Conservation (phyloP, 1,284 basidiomycete genomes). For the Naganishia sp. region DNA sequence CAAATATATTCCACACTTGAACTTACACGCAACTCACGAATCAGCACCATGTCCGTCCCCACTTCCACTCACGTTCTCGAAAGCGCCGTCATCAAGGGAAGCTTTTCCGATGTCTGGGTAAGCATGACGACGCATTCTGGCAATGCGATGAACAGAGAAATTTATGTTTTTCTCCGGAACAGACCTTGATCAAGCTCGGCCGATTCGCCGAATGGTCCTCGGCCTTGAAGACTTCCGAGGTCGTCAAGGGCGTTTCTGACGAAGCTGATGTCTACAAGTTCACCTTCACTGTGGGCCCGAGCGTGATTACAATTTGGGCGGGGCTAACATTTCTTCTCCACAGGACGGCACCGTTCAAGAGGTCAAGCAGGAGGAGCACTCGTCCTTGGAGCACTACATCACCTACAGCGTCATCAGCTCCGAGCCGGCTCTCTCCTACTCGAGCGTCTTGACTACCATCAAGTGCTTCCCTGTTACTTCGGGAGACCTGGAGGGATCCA, state of each 20-base stretch:
- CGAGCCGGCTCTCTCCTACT: slow-evolving; percentile 42
- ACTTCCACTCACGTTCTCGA: slow-evolving; percentile 42
- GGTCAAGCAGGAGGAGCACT: slow-evolving; percentile 48
- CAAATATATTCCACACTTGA: not conserved
- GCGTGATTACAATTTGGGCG: slow-evolving; percentile 10
- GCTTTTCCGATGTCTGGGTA: slow-evolving; percentile 21
- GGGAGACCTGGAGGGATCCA: slow-evolving; percentile 38
- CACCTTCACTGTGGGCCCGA: slow-evolving; percentile 14
- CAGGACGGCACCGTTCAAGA: slow-evolving; percentile 38
- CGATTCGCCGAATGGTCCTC: slow-evolving; percentile 40
- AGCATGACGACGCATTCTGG: not conserved
- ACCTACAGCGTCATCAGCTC: slow-evolving; percentile 43
- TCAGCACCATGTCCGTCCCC: slow-evolving; percentile 33
- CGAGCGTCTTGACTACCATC: slow-evolving; percentile 45
- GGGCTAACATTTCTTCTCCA: slow-evolving; percentile 26
- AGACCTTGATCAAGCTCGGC: slow-evolving; percentile 43
- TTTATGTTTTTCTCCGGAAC: not conserved
- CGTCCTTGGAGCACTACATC: slow-evolving; percentile 44
- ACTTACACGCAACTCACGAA: not conserved
- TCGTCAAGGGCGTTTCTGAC: slow-evolving; percentile 34
- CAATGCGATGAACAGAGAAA: not conserved
- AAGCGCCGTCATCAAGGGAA: slow-evolving; percentile 40
- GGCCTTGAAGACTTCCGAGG: slow-evolving; percentile 34
- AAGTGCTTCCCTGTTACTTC: slow-evolving; percentile 33
- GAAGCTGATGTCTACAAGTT: slow-evolving; percentile 34